Conservation (phyloP, 2,329 filamentous ascomycete genomes). For the Aspergillus texensis region DNA sequence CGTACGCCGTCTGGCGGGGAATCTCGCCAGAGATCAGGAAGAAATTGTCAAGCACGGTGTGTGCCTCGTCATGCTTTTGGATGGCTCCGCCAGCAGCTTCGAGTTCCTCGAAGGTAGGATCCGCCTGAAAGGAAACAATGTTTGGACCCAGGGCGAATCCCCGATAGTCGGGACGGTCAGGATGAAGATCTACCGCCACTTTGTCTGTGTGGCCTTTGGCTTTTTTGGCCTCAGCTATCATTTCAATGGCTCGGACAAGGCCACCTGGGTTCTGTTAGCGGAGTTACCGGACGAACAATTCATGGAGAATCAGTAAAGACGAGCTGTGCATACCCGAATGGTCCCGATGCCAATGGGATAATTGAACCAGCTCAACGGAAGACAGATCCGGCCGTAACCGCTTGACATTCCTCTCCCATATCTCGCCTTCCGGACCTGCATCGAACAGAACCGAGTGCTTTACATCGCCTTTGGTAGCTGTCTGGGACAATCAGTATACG, state of each 20-base stretch:
- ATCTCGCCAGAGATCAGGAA: slow-evolving; percentile 60
- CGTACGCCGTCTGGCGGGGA: slow-evolving; percentile 53
- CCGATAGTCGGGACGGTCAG: slow-evolving; percentile 54
- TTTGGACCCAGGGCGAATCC: slow-evolving; percentile 47
- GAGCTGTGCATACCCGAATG: slow-evolving; percentile 50
- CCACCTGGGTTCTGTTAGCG: slow-evolving; percentile 40
- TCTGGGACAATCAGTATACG: slow-evolving; percentile 34
- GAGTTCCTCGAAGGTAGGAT: slow-evolving; percentile 55
- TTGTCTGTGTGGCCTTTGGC: slow-evolving; percentile 21
- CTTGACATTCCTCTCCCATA: slow-evolving; percentile 54
- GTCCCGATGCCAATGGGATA: slow-evolving; percentile 60
- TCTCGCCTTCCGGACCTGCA: slow-evolving; percentile 55
- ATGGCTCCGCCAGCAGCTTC: slow-evolving; percentile 46
- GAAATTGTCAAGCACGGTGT: slow-evolving; percentile 53
- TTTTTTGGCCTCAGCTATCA: slow-evolving; percentile 49
- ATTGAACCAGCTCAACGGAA: slow-evolving; percentile 50
- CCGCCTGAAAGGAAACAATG: slow-evolving; percentile 55
- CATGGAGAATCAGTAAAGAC: not conserved
- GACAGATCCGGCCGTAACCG: slow-evolving; percentile 48
- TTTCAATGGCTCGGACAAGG: slow-evolving; percentile 51
- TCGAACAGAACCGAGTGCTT: slow-evolving; percentile 57
- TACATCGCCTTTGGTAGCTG: slow-evolving; percentile 47
- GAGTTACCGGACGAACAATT: not conserved
- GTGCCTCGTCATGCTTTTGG: slow-evolving; percentile 41
- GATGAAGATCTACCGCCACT: slow-evolving; percentile 55